Evolutionary conservation across 495 filamentous ascomycete species (phyloP).

Genomic region (Delitschia confertaspora): DNA sequence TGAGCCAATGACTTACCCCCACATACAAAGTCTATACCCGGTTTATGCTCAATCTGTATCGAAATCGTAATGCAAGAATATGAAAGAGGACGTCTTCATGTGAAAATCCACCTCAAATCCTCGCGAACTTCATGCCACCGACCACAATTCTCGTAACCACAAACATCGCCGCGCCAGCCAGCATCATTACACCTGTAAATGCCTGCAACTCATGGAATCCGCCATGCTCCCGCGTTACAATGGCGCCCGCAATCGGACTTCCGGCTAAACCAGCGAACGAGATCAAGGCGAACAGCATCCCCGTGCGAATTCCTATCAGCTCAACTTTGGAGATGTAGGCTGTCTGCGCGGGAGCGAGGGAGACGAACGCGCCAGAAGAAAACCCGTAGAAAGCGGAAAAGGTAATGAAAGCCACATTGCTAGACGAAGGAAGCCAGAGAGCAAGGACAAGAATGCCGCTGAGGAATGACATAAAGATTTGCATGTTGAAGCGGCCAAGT

Average conservation of each 20-base stretch:
- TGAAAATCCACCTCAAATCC: no score
- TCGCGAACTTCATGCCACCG: constrained; percentile 38
- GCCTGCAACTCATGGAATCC: constrained; percentile 53
- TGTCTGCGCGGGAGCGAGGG: constrained; percentile 51
- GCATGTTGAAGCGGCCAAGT: constrained; percentile 64
- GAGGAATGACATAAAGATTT: constrained; percentile 52
- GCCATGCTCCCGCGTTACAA: constrained; percentile 48
- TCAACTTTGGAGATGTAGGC: constrained; percentile 65
- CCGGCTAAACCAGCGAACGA: constrained; percentile 59
- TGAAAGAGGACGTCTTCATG: no score
- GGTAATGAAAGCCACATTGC: constrained; percentile 54
- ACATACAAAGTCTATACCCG: no score
- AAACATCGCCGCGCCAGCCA: constrained; percentile 44
- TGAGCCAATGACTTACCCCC: no score
- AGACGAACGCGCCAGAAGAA: constrained; percentile 62
- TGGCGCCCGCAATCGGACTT: constrained; percentile 63
- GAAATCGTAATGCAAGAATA: no score
- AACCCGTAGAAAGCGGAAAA: constrained; percentile 66
- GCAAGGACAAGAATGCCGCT: constrained; percentile 57
- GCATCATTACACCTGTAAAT: constrained; percentile 56
- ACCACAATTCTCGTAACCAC: constrained; percentile 38
- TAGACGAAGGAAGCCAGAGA: constrained; percentile 56
- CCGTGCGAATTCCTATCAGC: constrained; percentile 65
- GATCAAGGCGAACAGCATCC: constrained; percentile 54
- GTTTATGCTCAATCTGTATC: no score